Percentiles rank a stretch among this genome's conserved stretches.
Evolutionary conservation across 306 rosid species (phyloP).

Genomic region (apple (Malus domestica)): DNA sequence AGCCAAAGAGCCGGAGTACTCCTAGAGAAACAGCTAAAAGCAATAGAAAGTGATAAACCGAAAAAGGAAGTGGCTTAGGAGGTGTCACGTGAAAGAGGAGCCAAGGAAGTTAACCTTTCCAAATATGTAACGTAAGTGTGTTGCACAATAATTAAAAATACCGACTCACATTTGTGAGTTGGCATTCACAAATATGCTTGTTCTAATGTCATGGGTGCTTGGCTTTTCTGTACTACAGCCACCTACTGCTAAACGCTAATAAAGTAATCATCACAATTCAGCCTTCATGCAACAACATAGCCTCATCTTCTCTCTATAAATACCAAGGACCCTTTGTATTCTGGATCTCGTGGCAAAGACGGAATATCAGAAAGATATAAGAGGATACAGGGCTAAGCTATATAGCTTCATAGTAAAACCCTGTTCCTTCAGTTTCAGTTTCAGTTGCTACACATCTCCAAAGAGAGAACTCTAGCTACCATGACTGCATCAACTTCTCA

Average conservation of each 20-base stretch:
- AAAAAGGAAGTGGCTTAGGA: neutral
- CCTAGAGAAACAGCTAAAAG: constrained; percentile 11
- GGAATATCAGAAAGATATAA: neutral
- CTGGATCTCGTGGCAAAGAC: neutral
- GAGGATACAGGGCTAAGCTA: neutral
- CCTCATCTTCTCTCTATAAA: constrained; percentile 31
- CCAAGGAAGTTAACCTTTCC: constrained; percentile 11
- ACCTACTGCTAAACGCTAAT: constrained; percentile 16
- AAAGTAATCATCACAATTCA: constrained; percentile 15
- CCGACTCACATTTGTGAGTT: neutral
- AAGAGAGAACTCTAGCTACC: neutral
- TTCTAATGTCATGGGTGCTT: constrained; percentile 20
- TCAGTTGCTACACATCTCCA: neutral
- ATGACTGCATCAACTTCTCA: constrained; percentile 23
- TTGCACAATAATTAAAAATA: neutral
- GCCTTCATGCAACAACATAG: constrained; percentile 23
- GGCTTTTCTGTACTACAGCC: constrained; percentile 22
- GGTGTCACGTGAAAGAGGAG: constrained; percentile 14
- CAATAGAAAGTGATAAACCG: neutral
- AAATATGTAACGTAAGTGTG: constrained; percentile 25
- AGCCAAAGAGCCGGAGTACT: neutral
- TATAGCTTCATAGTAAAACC: neutral
- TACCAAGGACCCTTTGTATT: constrained; percentile 13
- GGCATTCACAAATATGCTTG: neutral
- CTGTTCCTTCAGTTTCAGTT: neutral